Evolutionary conservation across 108 stramenopile species (phyloP).

Genomic region (Fistulifera solaris): DNA sequence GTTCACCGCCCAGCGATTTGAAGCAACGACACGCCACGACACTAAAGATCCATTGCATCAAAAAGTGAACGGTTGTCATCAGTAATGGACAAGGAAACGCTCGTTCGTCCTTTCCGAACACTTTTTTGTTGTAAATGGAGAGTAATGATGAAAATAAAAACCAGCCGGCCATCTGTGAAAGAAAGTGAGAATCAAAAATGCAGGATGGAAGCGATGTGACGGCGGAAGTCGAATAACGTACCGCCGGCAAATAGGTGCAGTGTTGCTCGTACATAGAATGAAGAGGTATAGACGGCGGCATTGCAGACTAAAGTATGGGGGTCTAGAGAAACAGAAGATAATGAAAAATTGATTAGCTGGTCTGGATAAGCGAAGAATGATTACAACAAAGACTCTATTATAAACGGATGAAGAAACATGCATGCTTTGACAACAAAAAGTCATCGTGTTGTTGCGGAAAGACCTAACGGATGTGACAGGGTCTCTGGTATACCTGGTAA

Average conservation of each 20-base stretch:
- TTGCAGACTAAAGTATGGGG: too few species aligned
- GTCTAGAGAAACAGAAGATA: too few species aligned
- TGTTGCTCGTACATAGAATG: neutral
- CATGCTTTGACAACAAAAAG: too few species aligned
- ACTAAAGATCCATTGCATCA: constrained; percentile 71
- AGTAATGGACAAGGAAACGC: constrained; percentile 80
- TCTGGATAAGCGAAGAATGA: too few species aligned
- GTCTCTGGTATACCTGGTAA: too few species aligned
- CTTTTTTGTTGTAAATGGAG: constrained; percentile 38
- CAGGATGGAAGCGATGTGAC: neutral
- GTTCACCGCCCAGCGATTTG: constrained; percentile 41
- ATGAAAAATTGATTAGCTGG: too few species aligned
- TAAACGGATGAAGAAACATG: too few species aligned
- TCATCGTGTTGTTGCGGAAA: too few species aligned
- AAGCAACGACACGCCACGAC: constrained; percentile 22
- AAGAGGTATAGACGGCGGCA: too few species aligned
- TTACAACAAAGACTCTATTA: too few species aligned
- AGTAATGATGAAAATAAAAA: constrained; percentile 80
- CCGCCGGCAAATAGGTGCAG: constrained; percentile 3
- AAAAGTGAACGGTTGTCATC: constrained; percentile 75
- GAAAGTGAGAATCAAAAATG: neutral
- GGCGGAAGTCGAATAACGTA: neutral
- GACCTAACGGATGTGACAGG: too few species aligned
- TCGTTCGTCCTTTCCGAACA: constrained; percentile 63
- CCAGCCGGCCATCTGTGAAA: constrained; percentile 66